Percentiles rank a stretch among this genome's conserved stretches.
Conservation (phyloP, 768 basidiomycete genomes). For the Naganishia randhawae region DNA sequence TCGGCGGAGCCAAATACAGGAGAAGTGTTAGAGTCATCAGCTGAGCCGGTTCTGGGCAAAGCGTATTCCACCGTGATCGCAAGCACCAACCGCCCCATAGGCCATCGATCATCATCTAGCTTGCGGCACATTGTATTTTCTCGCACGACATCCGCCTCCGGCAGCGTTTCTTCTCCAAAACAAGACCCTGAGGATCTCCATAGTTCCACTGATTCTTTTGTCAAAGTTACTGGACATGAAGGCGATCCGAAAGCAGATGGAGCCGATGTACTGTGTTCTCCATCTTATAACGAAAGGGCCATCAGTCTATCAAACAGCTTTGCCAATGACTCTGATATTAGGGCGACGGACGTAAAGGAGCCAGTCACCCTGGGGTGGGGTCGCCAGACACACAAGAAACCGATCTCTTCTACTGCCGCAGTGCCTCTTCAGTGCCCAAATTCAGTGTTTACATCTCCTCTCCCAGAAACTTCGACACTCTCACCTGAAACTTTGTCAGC, state of each 20-base stretch:
- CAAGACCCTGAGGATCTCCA: background rate
- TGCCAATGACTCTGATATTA: background rate
- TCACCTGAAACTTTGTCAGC: background rate
- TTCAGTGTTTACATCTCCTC: background rate
- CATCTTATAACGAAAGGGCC: background rate
- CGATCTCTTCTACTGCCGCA: background rate
- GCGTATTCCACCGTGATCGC: background rate
- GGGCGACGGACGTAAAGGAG: background rate
- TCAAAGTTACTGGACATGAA: background rate
- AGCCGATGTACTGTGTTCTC: background rate
- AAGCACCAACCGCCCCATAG: constrained; percentile 4
- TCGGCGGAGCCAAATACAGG: background rate
- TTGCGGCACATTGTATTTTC: constrained; percentile 16
- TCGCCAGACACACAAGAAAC: background rate
- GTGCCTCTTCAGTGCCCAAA: no score
- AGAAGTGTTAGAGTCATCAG: background rate
- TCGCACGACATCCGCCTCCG: constrained; percentile 1
- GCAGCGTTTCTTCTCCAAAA: background rate
- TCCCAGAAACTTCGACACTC: background rate
- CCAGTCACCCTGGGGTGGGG: background rate
- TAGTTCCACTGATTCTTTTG: constrained; percentile 12
- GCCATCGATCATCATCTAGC: background rate
- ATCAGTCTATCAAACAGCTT: background rate
- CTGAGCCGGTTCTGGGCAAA: background rate
- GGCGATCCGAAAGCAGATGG: background rate